Base-by-base conservation (phyloP, 2,329 filamentous ascomycete genomes). In the Talaromyces sp. region DNA sequence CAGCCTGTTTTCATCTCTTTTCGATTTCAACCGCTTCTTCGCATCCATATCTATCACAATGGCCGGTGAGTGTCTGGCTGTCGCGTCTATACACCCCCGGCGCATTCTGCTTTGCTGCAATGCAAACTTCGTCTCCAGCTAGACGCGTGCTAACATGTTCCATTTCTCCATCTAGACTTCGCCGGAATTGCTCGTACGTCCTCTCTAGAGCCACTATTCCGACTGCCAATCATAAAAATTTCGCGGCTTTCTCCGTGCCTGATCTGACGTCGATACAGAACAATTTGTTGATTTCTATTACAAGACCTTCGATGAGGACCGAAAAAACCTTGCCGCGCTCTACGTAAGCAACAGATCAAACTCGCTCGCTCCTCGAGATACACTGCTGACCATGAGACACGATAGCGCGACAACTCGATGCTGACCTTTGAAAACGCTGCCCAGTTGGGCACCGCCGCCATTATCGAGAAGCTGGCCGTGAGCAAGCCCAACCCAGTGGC, bases 241-340 rank as follows among this genome's bases (percentile, higher is more conserved):
- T 58, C 57, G 59, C 59, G 59, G 49, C 58, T 50, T 9, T 17
- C 46, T 46, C 19, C 19, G 53, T 21, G 49, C 51, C 55, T 55
- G 49, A 52, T 43, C 31, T 54, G 29, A 51, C 24, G 13, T 32
- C 49, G 29, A 43, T 29, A 41, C 73, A 97, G 93, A 88, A 76
- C 85, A 96, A 79, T 97, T 98, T 78, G 88, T 93, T 67, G 74
- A 87, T 63, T 93, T 89, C 82, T 98, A 97, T 86, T 97, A 96
- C 84, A 82, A 88, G 71, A 88, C 87, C 62, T 96, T 97, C 78
- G 92, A 96, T 75, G 65, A 72, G 63, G 83, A 93, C 77, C 88
- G 92, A 71, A 77, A 78, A 59, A 69, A 74, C 56, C 84, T 97
- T 50, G 78, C 76, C 14, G 71, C 78, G 64, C 90, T 97, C 80